Base-by-base conservation (phyloP, 257 asterid genomes). In the Schizonepeta tenuifolia region DNA sequence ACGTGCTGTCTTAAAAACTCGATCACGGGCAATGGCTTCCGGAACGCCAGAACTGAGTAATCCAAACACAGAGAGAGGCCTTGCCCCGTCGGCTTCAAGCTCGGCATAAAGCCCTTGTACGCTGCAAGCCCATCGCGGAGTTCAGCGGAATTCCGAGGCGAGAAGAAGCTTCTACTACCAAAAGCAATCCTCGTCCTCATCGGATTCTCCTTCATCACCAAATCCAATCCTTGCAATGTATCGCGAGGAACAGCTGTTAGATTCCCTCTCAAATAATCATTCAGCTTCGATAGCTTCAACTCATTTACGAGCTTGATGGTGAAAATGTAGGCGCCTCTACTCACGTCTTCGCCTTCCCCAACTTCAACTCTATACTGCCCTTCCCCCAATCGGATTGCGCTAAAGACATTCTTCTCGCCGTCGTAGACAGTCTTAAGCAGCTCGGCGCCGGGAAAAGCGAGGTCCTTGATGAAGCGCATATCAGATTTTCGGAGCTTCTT, bases 151-250 rank as follows among this genome's bases (percentile, higher is more conserved):
- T 3, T 7, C 21, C 35, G 20, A 24, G 54, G 4, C 12, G 89
- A 66, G 77, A 75, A 89, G 64, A 80, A 87, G 70, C 82, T 72
- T 22, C 85, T 73, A 12, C 87, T 76, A 8, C 95, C 97, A 26
- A 75, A 77, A 15, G 41, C 2, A 4, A 82, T 75, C 63, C 90
- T 75, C 31, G 0, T 47, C 59, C 77, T 83, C 5, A 79, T 41
- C 53, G 95, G 97, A 63, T 91, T 91, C 41, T 87, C 94, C 71
- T 88, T 88, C 89, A 91, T 79, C 2, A 89, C 90, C 78, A 86
- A 49, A 62, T 84, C 97, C 90, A 91, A 76, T n/a, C 85, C 90
- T 17, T 88, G 94, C 28, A 88, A 78, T 69, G 72, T 72, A 69
- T 84, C 86, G 44, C 90, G 97, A 68, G 97, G 96, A 46, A 72